A percentile compares a stretch with the other conserved stretches of the same genome.
These are phyloP conservation scores for Anisodus tanguticus DNA, from an alignment of 257 asterid genomes.

Conservation along the genomic window DNA sequence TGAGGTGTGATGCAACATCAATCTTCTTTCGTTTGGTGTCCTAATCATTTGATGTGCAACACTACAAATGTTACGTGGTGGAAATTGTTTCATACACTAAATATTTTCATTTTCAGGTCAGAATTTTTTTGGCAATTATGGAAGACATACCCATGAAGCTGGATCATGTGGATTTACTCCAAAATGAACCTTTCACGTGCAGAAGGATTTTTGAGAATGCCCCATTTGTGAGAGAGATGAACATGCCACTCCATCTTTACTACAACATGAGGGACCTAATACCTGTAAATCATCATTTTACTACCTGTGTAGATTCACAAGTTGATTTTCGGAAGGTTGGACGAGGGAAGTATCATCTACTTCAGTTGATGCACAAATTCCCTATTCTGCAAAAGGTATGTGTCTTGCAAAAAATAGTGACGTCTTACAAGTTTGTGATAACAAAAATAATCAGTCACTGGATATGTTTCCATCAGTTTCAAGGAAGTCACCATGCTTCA, in stretches of 20 bases:
- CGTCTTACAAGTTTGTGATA: conserved; percentile 26
- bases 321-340: conserved; percentile 51
- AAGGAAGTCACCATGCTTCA: conserved; percentile 50
- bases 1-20: conserved; percentile 55
- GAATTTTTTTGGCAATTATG: conserved; percentile 55
- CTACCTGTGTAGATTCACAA: conserved; percentile 45
- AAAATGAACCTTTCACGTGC: conserved; percentile 63
- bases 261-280: conserved; percentile 45
- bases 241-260: conserved; percentile 52
- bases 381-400: conserved; percentile 72
- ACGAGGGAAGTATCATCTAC: conserved; percentile 70
- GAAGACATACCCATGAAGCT: conserved; percentile 60
- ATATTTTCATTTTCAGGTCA: conserved; percentile 51
- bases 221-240: conserved; percentile 44
- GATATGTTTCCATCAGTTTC: conserved; percentile 49
- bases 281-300: conserved; percentile 36
- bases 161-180: conserved; percentile 44
- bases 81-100: conserved; percentile 21
- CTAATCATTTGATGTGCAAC: not conserved
- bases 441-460: conserved; percentile 12
- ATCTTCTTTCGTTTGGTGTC: conserved; percentile 29
- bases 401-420: conserved; percentile 29
- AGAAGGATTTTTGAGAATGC: conserved; percentile 58
- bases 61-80: conserved; percentile 18
- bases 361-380: conserved; percentile 75